Percentiles rank a stretch among this genome's conserved stretches.
Conservation (phyloP, 2,329 filamentous ascomycete genomes). For the Pestalotiopsis sp. region DNA sequence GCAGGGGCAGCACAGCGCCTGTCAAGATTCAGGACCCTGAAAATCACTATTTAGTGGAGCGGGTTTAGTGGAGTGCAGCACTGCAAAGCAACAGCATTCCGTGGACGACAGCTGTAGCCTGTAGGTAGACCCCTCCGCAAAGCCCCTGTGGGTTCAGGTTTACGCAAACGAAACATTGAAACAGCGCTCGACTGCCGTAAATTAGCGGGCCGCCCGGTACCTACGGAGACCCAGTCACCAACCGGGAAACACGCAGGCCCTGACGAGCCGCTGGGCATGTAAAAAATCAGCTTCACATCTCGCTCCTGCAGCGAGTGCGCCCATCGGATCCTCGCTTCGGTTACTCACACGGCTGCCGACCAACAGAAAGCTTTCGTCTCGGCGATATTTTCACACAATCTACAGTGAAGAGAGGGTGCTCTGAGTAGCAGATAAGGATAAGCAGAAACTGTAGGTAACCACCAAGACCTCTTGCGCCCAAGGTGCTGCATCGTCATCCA, state of each 20-base stretch:
- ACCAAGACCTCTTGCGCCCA: background rate
- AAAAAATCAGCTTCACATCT: background rate
- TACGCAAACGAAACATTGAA: background rate
- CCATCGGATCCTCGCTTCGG: background rate
- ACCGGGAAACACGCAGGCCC: background rate
- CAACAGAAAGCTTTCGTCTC: background rate
- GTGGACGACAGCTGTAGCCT: background rate
- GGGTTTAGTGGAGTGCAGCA: background rate
- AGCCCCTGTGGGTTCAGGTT: background rate
- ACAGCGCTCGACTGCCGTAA: background rate
- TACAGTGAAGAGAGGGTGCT: background rate
- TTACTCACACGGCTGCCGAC: background rate
- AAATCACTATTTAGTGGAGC: no score
- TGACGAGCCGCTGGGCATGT: background rate
- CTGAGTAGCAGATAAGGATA: background rate
- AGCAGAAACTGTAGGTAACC: background rate
- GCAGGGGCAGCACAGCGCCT: no score
- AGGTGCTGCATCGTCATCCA: background rate
- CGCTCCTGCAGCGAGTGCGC: background rate
- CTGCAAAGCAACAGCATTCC: background rate
- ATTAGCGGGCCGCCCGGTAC: background rate
- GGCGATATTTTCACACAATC: background rate
- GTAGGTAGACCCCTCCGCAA: no score
- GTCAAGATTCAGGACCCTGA: background rate
- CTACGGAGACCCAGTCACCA: background rate